A percentile compares a stretch with the other conserved stretches of the same genome.
These are phyloP conservation scores for Sporisorium sorghi DNA, from an alignment of 1,284 basidiomycete genomes.

Conservation along the genomic window DNA sequence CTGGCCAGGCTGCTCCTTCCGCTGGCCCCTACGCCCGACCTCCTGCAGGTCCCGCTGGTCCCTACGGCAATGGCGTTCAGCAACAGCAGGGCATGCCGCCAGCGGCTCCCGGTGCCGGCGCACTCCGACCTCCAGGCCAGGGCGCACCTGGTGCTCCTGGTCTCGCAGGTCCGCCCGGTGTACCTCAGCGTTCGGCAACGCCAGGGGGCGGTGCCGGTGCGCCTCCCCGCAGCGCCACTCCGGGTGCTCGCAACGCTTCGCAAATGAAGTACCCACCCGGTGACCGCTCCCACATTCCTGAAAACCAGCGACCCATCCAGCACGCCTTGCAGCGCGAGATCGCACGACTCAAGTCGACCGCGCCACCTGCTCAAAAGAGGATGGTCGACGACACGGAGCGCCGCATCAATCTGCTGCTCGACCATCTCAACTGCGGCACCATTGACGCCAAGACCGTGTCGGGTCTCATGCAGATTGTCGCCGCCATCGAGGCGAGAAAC, in stretches of 20 bases:
- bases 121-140: conserved; percentile 45
- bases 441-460: conserved; percentile 70
- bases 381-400: conserved; percentile 89
- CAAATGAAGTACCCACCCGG: conserved; percentile 88
- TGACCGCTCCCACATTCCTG: conserved; percentile 89
- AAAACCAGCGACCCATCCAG: conserved; percentile 77
- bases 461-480: conserved; percentile 66
- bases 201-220: conserved; percentile 68
- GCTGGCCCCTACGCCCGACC: conserved; percentile 47
- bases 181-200: conserved; percentile 70
- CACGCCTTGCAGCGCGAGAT: conserved; percentile 68
- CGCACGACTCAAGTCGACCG: conserved; percentile 45
- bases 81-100: conserved; percentile 30
- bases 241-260: conserved; percentile 53
- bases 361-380: conserved; percentile 82
- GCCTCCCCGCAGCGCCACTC: conserved; percentile 55
- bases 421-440: conserved; percentile 90
- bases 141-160: conserved; percentile 33
- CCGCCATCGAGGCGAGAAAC: conserved; percentile 64
- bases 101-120: conserved; percentile 23
- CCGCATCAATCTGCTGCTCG: conserved; percentile 86
- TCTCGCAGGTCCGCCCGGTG: conserved; percentile 56
- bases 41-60: conserved; percentile 25
- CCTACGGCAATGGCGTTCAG: conserved; percentile 40
- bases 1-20: conserved; percentile 44